Conservation (phyloP, 371 early-diverging fungal genomes). For the Coemansia sp. region DNA sequence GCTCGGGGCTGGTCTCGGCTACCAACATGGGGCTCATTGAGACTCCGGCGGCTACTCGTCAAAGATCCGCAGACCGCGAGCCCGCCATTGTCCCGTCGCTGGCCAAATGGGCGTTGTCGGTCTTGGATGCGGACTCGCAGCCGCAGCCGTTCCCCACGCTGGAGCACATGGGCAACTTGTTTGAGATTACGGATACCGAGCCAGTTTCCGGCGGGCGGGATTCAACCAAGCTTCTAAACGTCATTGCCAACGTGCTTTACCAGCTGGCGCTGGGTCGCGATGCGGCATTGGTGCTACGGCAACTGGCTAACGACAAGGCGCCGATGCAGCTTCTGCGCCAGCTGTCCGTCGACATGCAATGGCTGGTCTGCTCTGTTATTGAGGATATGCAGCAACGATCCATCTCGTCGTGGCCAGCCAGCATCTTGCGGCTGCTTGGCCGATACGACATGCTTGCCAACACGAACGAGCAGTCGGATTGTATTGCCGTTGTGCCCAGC, state of each 20-base stretch:
- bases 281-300: conserved; percentile 12
- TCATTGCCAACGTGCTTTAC: conserved; percentile 9
- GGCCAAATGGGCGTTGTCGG: conserved; percentile 18
- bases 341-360: conserved; percentile 26
- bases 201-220: conserved; percentile 14
- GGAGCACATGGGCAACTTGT: conserved; percentile 12
- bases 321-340: conserved; percentile 17
- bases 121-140: neutral
- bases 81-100: conserved; percentile 21
- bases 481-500: neutral
- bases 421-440: conserved; percentile 25
- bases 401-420: conserved; percentile 18
- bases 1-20: neutral
- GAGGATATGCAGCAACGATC: conserved; percentile 7
- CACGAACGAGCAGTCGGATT: neutral
- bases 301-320: conserved; percentile 6
- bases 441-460: conserved; percentile 38
- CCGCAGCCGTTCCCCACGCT: conserved; percentile 25
- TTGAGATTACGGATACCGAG: conserved; percentile 28
- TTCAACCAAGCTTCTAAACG: conserved; percentile 13
- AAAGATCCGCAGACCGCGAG: conserved; percentile 2
- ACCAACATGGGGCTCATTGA: neutral
- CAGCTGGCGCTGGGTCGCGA: conserved; percentile 13
- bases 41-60: conserved; percentile 5
- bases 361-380: conserved; percentile 18